phyloP scores from a whole-genome alignment of 768 basidiomycete species.

The Mycena galopus region DNA sequence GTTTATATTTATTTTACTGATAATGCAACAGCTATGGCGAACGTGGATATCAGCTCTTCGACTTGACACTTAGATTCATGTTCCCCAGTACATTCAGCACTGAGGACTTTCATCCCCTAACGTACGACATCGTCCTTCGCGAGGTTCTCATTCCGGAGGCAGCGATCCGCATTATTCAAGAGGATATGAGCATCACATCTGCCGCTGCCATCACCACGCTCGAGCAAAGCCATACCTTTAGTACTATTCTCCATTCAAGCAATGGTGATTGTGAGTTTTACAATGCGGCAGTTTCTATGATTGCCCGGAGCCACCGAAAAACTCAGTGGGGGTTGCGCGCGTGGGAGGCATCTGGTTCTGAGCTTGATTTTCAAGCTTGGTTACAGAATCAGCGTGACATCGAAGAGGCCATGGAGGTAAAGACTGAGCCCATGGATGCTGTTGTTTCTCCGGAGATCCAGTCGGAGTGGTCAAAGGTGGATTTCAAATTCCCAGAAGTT shows the following conservation, averaged over 20 bases:
- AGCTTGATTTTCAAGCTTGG: not conserved
- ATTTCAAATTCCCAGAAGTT: no score
- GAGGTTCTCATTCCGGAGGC: not conserved
- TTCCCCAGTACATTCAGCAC: not conserved
- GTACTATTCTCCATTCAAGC: not conserved
- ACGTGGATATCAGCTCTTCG: not conserved
- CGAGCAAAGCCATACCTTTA: not conserved
- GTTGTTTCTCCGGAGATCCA: no score
- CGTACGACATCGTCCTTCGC: not conserved
- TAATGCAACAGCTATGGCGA: not conserved
- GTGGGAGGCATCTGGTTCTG: not conserved
- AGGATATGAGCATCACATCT: not conserved
- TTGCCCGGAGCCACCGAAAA: not conserved
- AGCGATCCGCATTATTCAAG: not conserved
- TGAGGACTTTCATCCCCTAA: not conserved
- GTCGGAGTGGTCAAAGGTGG: no score
- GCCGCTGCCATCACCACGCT: not conserved
- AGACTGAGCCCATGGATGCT: no score
- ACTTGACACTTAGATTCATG: not conserved
- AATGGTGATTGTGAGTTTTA: not conserved
- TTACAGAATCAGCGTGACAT: not conserved
- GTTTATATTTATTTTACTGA: not conserved
- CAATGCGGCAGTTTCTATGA: not conserved
- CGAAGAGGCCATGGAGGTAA: not conserved
- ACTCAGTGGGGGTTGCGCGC: not conserved